Percentiles rank a stretch among this genome's conserved stretches.
phyloP scores from a whole-genome alignment of 108 stramenopile genomes.

The Cyclotella sp. region DNA sequence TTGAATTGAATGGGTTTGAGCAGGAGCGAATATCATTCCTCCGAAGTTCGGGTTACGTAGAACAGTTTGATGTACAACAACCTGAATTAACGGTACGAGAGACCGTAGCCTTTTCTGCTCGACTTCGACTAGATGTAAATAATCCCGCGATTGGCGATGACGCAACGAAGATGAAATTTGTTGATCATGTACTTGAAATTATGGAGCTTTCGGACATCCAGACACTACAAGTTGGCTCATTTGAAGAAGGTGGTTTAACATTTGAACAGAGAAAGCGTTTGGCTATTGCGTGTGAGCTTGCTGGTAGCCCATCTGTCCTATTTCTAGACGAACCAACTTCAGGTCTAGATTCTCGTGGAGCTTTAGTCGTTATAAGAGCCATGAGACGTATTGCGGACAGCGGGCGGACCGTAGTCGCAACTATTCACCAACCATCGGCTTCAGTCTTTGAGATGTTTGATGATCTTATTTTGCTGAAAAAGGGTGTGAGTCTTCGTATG shows the following conservation, averaged over 20 bases:
- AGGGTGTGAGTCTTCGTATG: slow-evolving; percentile 36
- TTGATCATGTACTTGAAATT: slow-evolving; percentile 77
- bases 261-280: slow-evolving; percentile 54
- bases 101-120: slow-evolving; percentile 88
- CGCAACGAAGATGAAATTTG: slow-evolving; percentile 63
- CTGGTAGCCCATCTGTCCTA: slow-evolving; percentile 54
- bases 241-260: slow-evolving; percentile 61
- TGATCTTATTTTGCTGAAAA: slow-evolving; percentile 58
- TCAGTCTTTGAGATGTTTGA: slow-evolving; percentile 77
- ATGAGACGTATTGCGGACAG: slow-evolving; percentile 63
- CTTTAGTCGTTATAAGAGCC: slow-evolving; percentile 61
- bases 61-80: slow-evolving; percentile 91
- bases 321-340: slow-evolving; percentile 87
- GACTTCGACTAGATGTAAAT: slow-evolving; percentile 73
- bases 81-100: slow-evolving; percentile 87
- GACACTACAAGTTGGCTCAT: slow-evolving; percentile 69
- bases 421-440: slow-evolving; percentile 80
- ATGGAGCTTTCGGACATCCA: slow-evolving; percentile 78
- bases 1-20: slow-evolving; percentile 67
- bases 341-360: slow-evolving; percentile 72
- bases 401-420: slow-evolving; percentile 16
- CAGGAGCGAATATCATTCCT: slow-evolving; percentile 71
- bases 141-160: slow-evolving; percentile 51
- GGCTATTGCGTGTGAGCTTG: slow-evolving; percentile 68
- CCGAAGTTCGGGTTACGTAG: slow-evolving; percentile 85